Conservation (phyloP, 768 basidiomycete species). For the Trametes meyenii region DNA sequence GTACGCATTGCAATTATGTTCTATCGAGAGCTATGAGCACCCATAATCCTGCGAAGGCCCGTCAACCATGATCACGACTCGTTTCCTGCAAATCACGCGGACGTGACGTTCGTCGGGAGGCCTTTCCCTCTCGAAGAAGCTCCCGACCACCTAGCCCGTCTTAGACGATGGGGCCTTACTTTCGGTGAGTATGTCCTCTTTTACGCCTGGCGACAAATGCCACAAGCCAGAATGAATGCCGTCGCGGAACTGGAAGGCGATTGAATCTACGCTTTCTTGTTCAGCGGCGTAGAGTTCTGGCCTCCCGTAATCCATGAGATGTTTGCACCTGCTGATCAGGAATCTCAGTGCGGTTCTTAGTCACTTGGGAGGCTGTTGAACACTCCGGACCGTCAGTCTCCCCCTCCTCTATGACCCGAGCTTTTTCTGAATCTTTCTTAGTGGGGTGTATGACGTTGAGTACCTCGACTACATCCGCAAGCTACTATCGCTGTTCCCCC, state of each 20-base stretch:
- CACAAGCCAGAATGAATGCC: too few species aligned
- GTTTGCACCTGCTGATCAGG: background rate
- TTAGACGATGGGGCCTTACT: constrained; percentile 86
- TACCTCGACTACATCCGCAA: constrained; percentile 80
- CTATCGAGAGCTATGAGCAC: background rate
- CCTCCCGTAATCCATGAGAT: background rate
- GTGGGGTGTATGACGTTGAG: constrained; percentile 81
- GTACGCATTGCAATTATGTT: constrained; percentile 44
- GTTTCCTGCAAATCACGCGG: constrained; percentile 66
- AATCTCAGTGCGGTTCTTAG: constrained; percentile 77
- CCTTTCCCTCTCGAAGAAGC: constrained; percentile 93
- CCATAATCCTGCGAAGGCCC: constrained; percentile 49
- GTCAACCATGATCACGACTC: constrained; percentile 64
- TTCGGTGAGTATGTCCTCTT: constrained; percentile 63
- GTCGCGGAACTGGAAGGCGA: too few species aligned
- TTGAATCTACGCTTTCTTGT: too few species aligned
- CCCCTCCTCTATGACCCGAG: background rate
- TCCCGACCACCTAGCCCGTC: constrained; percentile 75
- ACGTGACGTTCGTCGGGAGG: constrained; percentile 83
- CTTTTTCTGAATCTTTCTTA: constrained; percentile 31
- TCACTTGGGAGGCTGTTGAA: constrained; percentile 98
- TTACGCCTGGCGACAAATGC: too few species aligned
- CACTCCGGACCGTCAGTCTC: constrained; percentile 85
- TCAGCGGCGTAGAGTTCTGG: too few species aligned
- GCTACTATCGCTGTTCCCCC: constrained; percentile 68